A percentile compares a stretch with the other conserved stretches of the same genome.
Conservation (phyloP, 2,329 filamentous ascomycete genomes). For the Penicillium sp. region DNA sequence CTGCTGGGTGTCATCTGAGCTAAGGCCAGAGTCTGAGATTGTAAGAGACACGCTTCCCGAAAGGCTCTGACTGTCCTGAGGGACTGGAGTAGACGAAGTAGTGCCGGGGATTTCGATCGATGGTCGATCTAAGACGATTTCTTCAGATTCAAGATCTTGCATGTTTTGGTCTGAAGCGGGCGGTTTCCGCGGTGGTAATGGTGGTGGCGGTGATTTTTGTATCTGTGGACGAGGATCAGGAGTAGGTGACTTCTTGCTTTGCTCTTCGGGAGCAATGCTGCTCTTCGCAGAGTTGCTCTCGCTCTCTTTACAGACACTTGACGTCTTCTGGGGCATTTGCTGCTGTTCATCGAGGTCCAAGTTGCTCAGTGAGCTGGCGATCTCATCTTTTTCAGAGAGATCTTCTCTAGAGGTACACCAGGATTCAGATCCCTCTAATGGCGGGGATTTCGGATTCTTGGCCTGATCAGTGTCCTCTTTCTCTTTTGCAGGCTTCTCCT, state of each 20-base stretch:
- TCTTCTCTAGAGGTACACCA: constrained; percentile 8
- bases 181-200: not conserved
- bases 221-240: not conserved
- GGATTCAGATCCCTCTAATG: constrained; percentile 11
- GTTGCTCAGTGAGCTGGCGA: not conserved
- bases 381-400: constrained; percentile 4
- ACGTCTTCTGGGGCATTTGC: not conserved
- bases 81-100: not conserved
- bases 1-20: constrained; percentile 21
- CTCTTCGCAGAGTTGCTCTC: not conserved
- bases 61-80: constrained; percentile 3
- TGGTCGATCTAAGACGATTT: not conserved
- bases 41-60: constrained; percentile 10
- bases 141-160: not conserved
- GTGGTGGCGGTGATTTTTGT: not conserved
- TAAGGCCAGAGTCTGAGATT: constrained; percentile 7
- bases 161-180: not conserved
- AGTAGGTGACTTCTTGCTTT: not conserved
- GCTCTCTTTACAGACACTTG: not conserved
- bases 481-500: constrained; percentile 35
- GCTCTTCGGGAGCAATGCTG: not conserved
- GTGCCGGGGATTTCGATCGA: constrained; percentile 1
- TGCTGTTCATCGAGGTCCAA: constrained; percentile 1
- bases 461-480: constrained; percentile 19
- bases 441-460: constrained; percentile 12